Conservation (phyloP, 495 filamentous ascomycete genomes). For the Aspergillus sclerotiicarbonarius region DNA sequence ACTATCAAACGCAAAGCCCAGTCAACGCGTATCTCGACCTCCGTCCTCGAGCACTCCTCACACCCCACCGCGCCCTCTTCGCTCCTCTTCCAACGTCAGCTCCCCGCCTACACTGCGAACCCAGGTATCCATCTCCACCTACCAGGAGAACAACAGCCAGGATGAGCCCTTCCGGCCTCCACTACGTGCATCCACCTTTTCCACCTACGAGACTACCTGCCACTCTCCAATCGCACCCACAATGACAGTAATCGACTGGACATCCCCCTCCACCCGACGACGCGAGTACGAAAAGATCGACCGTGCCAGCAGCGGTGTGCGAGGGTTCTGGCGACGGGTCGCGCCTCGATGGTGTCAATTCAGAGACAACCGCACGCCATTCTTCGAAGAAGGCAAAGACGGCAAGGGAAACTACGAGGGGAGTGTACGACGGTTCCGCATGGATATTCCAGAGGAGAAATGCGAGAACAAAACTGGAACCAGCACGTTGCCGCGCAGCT, state of each 20-base stretch:
- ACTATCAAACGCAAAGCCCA: not conserved
- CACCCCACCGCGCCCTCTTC: constrained; percentile 2
- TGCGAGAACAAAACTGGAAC: constrained; percentile 3
- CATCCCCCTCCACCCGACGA: constrained; percentile 43
- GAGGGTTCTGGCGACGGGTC: constrained; percentile 44
- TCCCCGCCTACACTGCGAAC: constrained; percentile 14
- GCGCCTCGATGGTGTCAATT: constrained; percentile 43
- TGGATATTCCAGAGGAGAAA: constrained; percentile 44
- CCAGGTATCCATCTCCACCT: constrained; percentile 8
- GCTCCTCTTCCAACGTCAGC: constrained; percentile 13
- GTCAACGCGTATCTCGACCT: constrained; percentile 4
- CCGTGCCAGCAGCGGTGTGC: constrained; percentile 43
- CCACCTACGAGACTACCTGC: constrained; percentile 16
- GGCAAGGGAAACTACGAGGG: constrained; percentile 42
- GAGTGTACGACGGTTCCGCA: constrained; percentile 48
- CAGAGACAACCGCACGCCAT: constrained; percentile 30
- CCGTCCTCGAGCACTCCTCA: constrained; percentile 2
- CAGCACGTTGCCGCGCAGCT: constrained; percentile 7
- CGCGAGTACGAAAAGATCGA: constrained; percentile 52
- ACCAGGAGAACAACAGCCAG: not conserved
- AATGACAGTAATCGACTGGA: constrained; percentile 51
- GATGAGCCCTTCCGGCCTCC: not conserved
- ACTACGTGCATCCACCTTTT: constrained; percentile 19
- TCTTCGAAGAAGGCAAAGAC: constrained; percentile 43
- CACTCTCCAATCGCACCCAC: constrained; percentile 30